Evolutionary conservation across 768 basidiomycete species (phyloP), one percentile per base, ranked within the genome.

Genomic region (Mycena sanguinolenta): DNA sequence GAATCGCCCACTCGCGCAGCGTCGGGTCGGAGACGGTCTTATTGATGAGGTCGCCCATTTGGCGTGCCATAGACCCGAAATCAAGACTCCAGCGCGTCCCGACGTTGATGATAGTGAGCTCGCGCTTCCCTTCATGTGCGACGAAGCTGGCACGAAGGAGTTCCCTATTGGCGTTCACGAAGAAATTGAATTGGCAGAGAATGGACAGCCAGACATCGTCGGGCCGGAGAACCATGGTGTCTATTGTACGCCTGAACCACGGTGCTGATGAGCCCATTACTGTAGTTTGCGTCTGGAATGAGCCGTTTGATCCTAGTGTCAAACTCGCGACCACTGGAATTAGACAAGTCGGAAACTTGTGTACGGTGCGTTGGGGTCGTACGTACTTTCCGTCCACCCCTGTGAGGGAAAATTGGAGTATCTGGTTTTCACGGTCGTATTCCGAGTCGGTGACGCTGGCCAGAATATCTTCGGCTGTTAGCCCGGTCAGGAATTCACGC

Each of bases 111-210:
- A 42, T 16, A 1, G 58, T 52, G 1, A 81, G 70, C n/a, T 70
- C 63, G 32, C 73, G 73, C 58, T 77, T 74, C 21, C 63, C 77
- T 28, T 74, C 68, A 63, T 81, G 78, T 1, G 59, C 39, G 7
- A 80, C 79, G 59, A 82, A 82, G 23, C 58, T 67, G 2, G 69
- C 72, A 30, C 82, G 80, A 12, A 84, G 74, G 3, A 71, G 72
- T 62, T 82, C 80, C 0, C 79, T 68, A 27, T 58, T 25, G 38
- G 30, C 28, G 30, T 55, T 55, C 19, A 55, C 53, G 19, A 21
- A 55, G 53, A 55, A n/a, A 14, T 55, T 58, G 38, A 58, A 58
- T 16, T 58, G 58, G 58, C 12, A 38, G 12, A 58, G 39, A 21
- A 58, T 58, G 17, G 58, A 36, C 14, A 58, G 58, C 58, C 58